Evolutionary conservation across 2,329 filamentous ascomycete genomes (phyloP), one percentile per base, ranked within the genome.

Genomic region (Bipolaris victoriae): DNA sequence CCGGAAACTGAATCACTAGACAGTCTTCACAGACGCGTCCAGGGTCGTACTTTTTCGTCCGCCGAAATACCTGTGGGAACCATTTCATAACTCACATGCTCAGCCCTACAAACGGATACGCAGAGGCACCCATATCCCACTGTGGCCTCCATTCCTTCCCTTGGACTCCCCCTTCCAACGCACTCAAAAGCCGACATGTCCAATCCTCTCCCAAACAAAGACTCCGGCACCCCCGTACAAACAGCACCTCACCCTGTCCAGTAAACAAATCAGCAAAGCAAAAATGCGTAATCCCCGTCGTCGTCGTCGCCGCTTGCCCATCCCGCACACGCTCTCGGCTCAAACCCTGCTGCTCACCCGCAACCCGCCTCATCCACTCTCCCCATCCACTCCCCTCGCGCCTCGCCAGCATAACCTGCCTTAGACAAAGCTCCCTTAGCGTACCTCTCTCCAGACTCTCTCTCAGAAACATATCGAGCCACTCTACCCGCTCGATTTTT

Each of bases 41-140:
- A 16, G 35, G 29, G 29, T 13, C 10, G 29, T 31, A 31, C 10
- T 31, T 31, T 31, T 31, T 11, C 29, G 10, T 31, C 10, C 29
- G 10, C 29, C 11, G 29, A 13, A 13, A 31, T 4, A 31, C 10
- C 11, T 3, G 10, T 13, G 29, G 29, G 11, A 31, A 31, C 10
- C 29, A 31, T 31, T 31, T 10, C 29, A 31, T 13, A 31, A 9
- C 7, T 44, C 16, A 52, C 41, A 52, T 37, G 15, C 41, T 35
- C 7, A 56, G 16, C 2, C 41, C 41, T 36, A 52, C 35, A 47
- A 69, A 70, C 11, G 68, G 68, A 61, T 71, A 71, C 10, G 62
- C 51, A 40, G 65, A 56, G 20, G 58, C 54, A 13, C 60, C 62
- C 15, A 67, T 41, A 58, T 62, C 61, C 64, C 62, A 70, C 24